Percentiles rank a stretch among this genome's conserved stretches.
Conservation (phyloP, 352 stramenopile genomes). For the Phytophthora idaei region DNA sequence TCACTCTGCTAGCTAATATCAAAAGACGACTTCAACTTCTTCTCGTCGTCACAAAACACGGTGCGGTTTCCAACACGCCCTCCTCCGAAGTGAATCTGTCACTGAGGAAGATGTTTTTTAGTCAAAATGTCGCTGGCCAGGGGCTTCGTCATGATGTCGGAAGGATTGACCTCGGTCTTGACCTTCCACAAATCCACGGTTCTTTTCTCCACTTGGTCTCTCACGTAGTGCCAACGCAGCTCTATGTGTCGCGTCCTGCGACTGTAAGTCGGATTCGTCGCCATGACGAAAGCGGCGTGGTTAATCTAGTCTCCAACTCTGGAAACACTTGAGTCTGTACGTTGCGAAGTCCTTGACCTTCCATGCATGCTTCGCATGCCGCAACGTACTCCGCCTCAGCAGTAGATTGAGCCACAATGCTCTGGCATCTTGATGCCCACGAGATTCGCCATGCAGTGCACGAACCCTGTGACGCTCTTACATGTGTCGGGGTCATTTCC, state of each 20-base stretch:
- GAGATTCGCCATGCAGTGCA: background rate
- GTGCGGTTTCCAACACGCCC: conserved; percentile 6
- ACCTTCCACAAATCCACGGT: conserved; percentile 4
- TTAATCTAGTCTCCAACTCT: conserved; percentile 1
- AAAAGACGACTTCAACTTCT: background rate
- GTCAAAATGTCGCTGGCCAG: background rate
- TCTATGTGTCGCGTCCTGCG: conserved; percentile 4
- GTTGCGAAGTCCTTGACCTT: background rate
- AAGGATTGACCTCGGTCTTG: background rate
- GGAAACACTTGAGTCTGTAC: background rate
- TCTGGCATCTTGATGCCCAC: background rate
- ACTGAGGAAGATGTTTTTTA: background rate
- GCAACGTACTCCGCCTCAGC: conserved; percentile 9
- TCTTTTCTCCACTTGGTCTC: background rate
- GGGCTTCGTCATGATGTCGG: conserved; percentile 2
- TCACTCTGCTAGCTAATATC: background rate
- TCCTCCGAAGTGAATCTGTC: conserved; percentile 1
- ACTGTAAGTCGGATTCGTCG: conserved; percentile 1
- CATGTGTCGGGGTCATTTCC: background rate
- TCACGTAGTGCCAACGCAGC: background rate
- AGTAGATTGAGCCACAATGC: conserved; percentile 5
- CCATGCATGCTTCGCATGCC: conserved; percentile 6
- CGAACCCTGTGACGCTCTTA: conserved; percentile 1
- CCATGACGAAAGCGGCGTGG: conserved; percentile 1
- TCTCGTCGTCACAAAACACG: background rate